Evolutionary conservation across 306 rosid genomes (phyloP).

Genomic region (Dalbergia oliveri): DNA sequence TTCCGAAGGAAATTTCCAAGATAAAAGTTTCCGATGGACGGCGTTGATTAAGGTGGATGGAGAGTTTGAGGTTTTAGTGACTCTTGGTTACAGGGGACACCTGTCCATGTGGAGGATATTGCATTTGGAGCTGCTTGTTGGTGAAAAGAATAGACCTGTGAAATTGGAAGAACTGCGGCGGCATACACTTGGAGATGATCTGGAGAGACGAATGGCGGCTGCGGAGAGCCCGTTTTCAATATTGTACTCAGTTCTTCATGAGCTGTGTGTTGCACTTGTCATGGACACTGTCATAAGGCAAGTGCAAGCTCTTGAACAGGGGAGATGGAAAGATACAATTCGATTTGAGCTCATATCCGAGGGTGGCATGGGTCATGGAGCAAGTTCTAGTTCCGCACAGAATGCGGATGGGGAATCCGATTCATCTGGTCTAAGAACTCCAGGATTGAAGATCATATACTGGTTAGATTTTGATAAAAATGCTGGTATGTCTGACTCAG

Average conservation of each 20-base stretch:
- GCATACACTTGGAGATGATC: constrained; percentile 85
- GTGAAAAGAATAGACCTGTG: constrained; percentile 74
- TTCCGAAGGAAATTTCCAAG: constrained; percentile 86
- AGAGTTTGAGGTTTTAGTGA: constrained; percentile 87
- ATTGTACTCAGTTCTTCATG: constrained; percentile 86
- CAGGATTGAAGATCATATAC: constrained; percentile 85
- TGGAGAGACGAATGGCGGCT: constrained; percentile 97
- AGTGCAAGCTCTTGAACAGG: constrained; percentile 88
- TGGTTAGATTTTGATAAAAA: constrained; percentile 95
- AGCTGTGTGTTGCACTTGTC: constrained; percentile 87
- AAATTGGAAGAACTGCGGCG: constrained; percentile 77
- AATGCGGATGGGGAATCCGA: constrained; percentile 91
- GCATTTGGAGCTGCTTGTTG: constrained; percentile 96
- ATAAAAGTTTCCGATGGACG: constrained; percentile 78
- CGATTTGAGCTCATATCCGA: constrained; percentile 91
- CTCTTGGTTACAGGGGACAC: constrained; percentile 97
- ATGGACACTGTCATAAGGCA: constrained; percentile 96
- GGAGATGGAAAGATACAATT: constrained; percentile 97
- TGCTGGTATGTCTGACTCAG: constrained; percentile 65
- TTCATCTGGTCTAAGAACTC: constrained; percentile 81
- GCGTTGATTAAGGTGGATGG: constrained; percentile 84
- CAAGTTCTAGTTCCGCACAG: constrained; percentile 71
- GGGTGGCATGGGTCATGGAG: constrained; percentile 66
- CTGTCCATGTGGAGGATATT: constrained; percentile 97
- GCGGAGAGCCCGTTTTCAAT: constrained; percentile 84